Evolutionary conservation across 2,329 filamentous ascomycete genomes (phyloP).

Genomic region (Sporothrix pseudoabietina): DNA sequence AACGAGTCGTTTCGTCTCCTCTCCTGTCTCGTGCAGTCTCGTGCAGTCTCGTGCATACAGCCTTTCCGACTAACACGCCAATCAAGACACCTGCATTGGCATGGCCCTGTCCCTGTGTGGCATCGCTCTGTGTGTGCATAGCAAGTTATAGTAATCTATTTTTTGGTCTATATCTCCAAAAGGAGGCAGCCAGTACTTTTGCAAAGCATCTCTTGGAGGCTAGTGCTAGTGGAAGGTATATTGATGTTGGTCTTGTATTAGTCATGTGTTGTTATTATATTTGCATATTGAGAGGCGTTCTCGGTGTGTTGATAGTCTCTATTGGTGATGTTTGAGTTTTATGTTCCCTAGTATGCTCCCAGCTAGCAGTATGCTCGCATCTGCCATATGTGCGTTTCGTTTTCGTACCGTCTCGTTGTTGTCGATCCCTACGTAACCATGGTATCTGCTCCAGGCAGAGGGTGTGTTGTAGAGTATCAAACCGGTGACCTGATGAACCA

Average conservation of each 20-base stretch:
- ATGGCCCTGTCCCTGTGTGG: conserved; percentile 78
- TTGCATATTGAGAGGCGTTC: conserved; percentile 2
- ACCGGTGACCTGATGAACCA: not conserved
- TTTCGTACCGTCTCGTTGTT: not conserved
- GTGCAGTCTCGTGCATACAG: not conserved
- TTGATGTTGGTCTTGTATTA: not conserved
- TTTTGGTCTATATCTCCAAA: not conserved
- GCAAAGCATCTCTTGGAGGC: not conserved
- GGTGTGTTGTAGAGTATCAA: not conserved
- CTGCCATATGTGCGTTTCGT: not conserved
- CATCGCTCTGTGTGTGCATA: conserved; percentile 81
- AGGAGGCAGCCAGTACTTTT: not conserved
- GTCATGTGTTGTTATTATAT: not conserved
- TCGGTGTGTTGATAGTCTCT: conserved; percentile 16
- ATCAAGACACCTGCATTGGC: conserved; percentile 75
- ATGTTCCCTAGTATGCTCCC: not conserved
- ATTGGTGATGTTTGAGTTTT: conserved; percentile 1
- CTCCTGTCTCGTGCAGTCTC: not conserved
- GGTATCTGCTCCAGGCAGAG: conserved; percentile 26
- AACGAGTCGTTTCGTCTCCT: conserved; percentile 37
- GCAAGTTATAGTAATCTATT: conserved; percentile 47
- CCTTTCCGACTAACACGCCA: not conserved
- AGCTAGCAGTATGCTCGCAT: not conserved
- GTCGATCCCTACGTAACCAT: not conserved
- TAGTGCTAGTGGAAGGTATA: not conserved